Percentiles rank a stretch among this genome's conserved stretches.
phyloP scores from a whole-genome alignment of 2,329 filamentous ascomycete genomes.

The Nemania sp. region DNA sequence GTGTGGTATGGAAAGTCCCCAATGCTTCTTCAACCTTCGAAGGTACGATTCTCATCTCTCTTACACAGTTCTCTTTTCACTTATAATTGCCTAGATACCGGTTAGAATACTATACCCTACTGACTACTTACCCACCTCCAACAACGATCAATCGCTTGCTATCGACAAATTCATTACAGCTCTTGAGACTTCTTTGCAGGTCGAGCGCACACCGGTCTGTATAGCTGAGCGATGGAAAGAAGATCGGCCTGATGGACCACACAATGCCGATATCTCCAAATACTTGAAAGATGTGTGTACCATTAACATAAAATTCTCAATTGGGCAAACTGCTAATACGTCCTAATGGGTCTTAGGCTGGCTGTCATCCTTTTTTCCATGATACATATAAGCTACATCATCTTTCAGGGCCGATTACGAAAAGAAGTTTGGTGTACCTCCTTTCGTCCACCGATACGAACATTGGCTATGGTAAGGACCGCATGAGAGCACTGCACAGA shows the following conservation, averaged over 20 bases:
- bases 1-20: not conserved
- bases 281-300: not conserved
- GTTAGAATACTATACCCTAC: not conserved
- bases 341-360: not conserved
- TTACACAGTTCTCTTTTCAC: not conserved
- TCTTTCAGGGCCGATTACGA: not conserved
- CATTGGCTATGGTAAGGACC: not conserved
- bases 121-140: not conserved
- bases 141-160: not conserved
- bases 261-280: not conserved
- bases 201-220: not conserved
- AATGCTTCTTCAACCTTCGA: not conserved
- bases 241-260: not conserved
- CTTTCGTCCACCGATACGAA: not conserved
- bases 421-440: not conserved
- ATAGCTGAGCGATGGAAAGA: not conserved
- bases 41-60: not conserved
- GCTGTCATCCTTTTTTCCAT: not conserved
- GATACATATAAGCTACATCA: not conserved
- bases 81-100: not conserved
- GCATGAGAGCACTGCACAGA: too few relatives aligned
- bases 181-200: not conserved
- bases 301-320: not conserved
- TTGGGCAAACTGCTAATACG: not conserved
- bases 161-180: not conserved